phyloP scores from a whole-genome alignment of 2,329 filamentous ascomycete species.

The Curvularia sp. region DNA sequence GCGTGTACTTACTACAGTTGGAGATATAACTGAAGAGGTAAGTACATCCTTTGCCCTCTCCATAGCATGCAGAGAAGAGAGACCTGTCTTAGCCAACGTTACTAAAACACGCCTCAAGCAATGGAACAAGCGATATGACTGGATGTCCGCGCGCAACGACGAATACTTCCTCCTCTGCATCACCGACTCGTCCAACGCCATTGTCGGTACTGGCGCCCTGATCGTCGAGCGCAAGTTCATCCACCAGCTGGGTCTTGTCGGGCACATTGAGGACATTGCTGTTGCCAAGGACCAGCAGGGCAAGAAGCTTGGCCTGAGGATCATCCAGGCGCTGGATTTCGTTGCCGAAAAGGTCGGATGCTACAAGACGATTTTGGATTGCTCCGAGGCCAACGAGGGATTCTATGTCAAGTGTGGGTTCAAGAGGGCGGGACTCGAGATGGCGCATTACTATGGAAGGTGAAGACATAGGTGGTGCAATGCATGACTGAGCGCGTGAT shows the following conservation, averaged over 20 bases:
- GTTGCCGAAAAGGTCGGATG: constrained; percentile 89
- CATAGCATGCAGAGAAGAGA: neutral
- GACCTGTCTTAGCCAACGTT: neutral
- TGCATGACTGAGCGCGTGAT: neutral
- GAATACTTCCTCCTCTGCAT: constrained; percentile 89
- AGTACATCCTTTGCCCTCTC: neutral
- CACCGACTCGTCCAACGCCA: constrained; percentile 71
- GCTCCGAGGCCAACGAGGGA: constrained; percentile 92
- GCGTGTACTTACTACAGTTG: constrained; percentile 89
- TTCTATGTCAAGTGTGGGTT: constrained; percentile 99
- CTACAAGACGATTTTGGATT: constrained; percentile 97
- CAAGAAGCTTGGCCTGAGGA: constrained; percentile 90
- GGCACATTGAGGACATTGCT: constrained; percentile 97
- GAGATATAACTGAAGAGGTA: constrained; percentile 76
- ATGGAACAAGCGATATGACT: constrained; percentile 82
- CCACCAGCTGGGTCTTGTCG: constrained; percentile 80
- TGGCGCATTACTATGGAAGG: constrained; percentile 85
- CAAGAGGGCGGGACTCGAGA: constrained; percentile 87
- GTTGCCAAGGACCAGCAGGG: constrained; percentile 95
- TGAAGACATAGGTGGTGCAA: constrained; percentile 13
- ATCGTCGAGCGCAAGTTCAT: constrained; percentile 96
- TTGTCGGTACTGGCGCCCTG: constrained; percentile 91
- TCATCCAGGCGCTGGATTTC: constrained; percentile 92
- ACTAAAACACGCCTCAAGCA: constrained; percentile 15
- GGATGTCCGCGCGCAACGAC: constrained; percentile 75